phyloP scores from a whole-genome alignment of 139 green algal species.

The Auxenochlorella pyrenoidosa region DNA sequence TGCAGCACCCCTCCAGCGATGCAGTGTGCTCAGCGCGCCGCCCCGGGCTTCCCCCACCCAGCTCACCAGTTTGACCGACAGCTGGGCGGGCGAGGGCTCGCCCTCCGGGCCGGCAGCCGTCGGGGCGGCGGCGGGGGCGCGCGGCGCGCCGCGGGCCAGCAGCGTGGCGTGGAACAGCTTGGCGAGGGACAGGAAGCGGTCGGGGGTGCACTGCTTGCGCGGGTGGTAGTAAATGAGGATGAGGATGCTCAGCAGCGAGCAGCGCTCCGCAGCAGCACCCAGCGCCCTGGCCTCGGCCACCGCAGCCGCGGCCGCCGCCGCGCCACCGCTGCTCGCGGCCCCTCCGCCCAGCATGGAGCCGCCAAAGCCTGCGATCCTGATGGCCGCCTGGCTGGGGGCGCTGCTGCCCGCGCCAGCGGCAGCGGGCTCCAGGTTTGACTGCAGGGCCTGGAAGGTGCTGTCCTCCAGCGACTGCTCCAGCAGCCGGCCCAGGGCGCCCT shows the following conservation, averaged over 20 bases:
- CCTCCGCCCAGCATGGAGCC: not conserved
- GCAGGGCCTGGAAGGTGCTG: constrained; percentile 19
- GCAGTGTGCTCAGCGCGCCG: not conserved
- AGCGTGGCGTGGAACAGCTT: constrained; percentile 53
- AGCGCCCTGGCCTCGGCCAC: not conserved
- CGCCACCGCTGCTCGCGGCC: not conserved
- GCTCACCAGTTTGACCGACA: constrained; percentile 38
- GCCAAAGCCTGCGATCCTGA: not conserved
- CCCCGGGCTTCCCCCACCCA: not conserved
- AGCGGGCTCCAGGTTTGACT: constrained; percentile 6
- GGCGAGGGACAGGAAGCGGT: constrained; percentile 57
- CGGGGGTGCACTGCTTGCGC: constrained; percentile 53
- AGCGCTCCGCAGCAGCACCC: constrained; percentile 49
- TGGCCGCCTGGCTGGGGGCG: too few species aligned
- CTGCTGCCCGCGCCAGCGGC: not conserved
- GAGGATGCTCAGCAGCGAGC: constrained; percentile 64
- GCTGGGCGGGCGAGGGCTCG: constrained; percentile 1
- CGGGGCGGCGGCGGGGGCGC: not conserved
- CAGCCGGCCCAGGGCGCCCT: constrained; percentile 49
- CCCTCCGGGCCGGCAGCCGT: not conserved
- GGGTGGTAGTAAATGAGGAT: constrained; percentile 68
- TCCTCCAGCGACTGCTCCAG: constrained; percentile 44
- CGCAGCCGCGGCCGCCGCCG: not conserved
- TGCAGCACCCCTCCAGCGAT: not conserved
- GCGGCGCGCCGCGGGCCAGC: constrained; percentile 35